Evolutionary conservation across 1,284 basidiomycete species (phyloP), one percentile per base, ranked within the genome.

Genomic region (Prillingera fragicola): DNA sequence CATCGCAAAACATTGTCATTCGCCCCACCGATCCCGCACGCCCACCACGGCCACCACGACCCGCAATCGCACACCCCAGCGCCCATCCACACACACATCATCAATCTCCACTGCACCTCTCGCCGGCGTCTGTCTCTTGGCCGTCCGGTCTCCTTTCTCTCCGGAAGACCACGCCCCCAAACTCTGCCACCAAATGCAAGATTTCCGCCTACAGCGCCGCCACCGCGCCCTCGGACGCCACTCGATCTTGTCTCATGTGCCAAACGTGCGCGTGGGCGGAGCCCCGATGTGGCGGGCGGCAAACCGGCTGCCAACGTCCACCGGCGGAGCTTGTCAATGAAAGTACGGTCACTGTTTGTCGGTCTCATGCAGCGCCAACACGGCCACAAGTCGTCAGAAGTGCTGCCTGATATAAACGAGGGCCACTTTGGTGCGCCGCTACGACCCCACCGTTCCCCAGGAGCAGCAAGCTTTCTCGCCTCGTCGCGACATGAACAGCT

Each of bases 401-500:
- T n/a, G n/a, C n/a, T n/a, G n/a, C n/a, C n/a, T n/a, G n/a, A n/a
- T n/a, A n/a, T n/a, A n/a, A n/a, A n/a, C n/a, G n/a, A n/a, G n/a
- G n/a, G n/a, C n/a, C n/a, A n/a, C n/a, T n/a, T n/a, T n/a, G n/a
- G 23, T n/a, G 12, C 47, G 21, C 51, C 61, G 10, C 19, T 34
- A 9, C 50, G 59, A 18, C 61, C 61, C 5, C 58, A 63, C 37
- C 50, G 59, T 2, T 59, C 59, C 3, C 59, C 61, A 1, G 58
- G 55, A 14, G 57, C 61, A 15, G 57, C 56, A 2, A 51, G 44
- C 18, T 63, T 58, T 43, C 36, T 56, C 14, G 61, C 53, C 17
- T 48, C 48, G 33, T 42, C 34, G 28, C 17, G 25, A 13, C 34
- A 27, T 38, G 24, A 19, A 41, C 26, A n/a, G 26, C 26, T 8